Evolutionary conservation across 306 rosid species (phyloP).

Genomic region (Prunus mira): DNA sequence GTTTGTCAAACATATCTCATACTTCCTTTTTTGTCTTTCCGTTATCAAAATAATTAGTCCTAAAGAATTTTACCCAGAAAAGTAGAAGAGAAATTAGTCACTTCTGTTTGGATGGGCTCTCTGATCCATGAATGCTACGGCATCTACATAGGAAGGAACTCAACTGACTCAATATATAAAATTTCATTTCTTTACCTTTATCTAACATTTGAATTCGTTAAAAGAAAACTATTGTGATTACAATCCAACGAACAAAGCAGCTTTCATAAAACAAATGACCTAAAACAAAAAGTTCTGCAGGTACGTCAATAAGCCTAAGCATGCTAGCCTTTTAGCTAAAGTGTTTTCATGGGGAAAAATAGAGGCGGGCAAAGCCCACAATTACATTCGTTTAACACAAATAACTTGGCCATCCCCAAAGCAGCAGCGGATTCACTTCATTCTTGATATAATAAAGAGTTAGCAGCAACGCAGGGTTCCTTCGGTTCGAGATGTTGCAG

Average conservation of each 20-base stretch:
- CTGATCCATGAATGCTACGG: too few species aligned
- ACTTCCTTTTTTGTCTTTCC: not conserved
- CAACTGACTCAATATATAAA: not conserved
- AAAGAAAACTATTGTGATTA: not conserved
- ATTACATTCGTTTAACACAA: not conserved
- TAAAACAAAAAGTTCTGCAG: not conserved
- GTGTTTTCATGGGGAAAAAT: not conserved
- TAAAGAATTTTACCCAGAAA: not conserved
- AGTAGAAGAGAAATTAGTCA: too few species aligned
- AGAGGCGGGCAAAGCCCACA: not conserved
- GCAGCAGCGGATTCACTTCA: slow-evolving; percentile 7
- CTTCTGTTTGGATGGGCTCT: too few species aligned
- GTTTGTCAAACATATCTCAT: not conserved
- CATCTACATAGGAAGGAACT: too few species aligned
- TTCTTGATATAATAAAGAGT: not conserved
- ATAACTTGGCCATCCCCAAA: not conserved
- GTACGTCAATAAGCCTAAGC: not conserved
- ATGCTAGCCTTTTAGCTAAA: not conserved
- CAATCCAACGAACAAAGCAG: not conserved
- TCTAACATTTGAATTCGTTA: not conserved
- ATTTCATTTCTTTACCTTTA: not conserved
- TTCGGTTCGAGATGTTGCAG: slow-evolving; percentile 5
- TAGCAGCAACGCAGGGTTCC: slow-evolving; percentile 9
- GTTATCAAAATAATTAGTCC: not conserved
- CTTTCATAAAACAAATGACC: not conserved